A percentile compares a stretch with the other conserved stretches of the same genome.
phyloP scores from a whole-genome alignment of 2,329 filamentous ascomycete species.

The Orbilia brochopaga region DNA sequence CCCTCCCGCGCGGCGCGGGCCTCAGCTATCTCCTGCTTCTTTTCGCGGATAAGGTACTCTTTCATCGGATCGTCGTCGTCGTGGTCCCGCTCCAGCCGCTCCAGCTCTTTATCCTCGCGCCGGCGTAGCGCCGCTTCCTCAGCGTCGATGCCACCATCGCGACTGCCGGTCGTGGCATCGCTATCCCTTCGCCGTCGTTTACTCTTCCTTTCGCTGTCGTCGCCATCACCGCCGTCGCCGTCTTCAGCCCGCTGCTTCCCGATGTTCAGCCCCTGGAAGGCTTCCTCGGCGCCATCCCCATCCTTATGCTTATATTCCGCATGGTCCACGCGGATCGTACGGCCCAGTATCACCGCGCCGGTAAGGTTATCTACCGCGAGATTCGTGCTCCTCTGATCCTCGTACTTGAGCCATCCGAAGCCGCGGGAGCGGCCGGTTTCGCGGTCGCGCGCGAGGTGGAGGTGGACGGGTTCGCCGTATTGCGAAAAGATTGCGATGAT shows the following conservation, averaged over 20 bases:
- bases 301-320: constrained; percentile 88
- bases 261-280: constrained; percentile 65
- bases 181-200: constrained; percentile 57
- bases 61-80: constrained; percentile 99
- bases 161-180: constrained; percentile 56
- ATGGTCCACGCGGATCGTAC: constrained; percentile 86
- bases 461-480: constrained; percentile 90
- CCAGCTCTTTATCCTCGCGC: constrained; percentile 77
- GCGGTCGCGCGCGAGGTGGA: constrained; percentile 91
- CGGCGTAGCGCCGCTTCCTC: constrained; percentile 61
- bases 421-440: constrained; percentile 94
- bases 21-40: constrained; percentile 82
- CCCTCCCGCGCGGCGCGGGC: constrained; percentile 66
- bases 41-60: constrained; percentile 83
- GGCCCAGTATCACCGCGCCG: constrained; percentile 79
- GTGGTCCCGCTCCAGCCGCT: constrained; percentile 74
- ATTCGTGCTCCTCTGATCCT: constrained; percentile 95
- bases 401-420: constrained; percentile 96
- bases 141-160: constrained; percentile 58
- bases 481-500: constrained; percentile 96
- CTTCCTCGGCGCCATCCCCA: constrained; percentile 65
- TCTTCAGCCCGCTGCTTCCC: constrained; percentile 67
- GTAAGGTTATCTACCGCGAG: constrained; percentile 94
- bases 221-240: constrained; percentile 61
- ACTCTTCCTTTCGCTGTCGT: constrained; percentile 57